These are phyloP conservation scores for Hyphodiscus sp. DNA, from an alignment of 2,329 filamentous ascomycete genomes.

Conservation along the genomic window DNA sequence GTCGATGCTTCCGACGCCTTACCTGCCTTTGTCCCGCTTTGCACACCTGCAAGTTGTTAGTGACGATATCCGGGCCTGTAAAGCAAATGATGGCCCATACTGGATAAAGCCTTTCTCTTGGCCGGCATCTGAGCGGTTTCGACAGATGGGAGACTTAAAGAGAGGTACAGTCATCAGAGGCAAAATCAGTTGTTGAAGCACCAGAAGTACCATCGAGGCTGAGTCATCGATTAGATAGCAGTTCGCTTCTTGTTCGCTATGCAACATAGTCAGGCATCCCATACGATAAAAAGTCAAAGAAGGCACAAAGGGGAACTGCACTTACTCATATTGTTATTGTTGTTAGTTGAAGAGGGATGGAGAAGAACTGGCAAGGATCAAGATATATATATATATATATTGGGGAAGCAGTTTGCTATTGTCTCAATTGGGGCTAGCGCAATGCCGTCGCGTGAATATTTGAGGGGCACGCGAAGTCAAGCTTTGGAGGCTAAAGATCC, in stretches of 20 bases:
- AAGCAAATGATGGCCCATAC: conserved; percentile 33
- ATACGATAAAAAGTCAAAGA: too few relatives aligned
- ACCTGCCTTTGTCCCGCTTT: conserved; percentile 47
- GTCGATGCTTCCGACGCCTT: conserved; percentile 53
- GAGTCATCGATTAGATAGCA: not conserved
- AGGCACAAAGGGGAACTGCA: too few relatives aligned
- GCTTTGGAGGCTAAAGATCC: not conserved
- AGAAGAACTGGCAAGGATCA: too few relatives aligned
- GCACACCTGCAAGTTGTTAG: conserved; percentile 35
- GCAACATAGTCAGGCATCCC: too few relatives aligned
- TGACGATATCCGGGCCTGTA: conserved; percentile 20
- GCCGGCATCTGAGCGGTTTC: conserved; percentile 49
- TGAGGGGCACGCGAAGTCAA: not conserved
- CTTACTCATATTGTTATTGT: too few relatives aligned
- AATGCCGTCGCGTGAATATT: not conserved
- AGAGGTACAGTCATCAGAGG: conserved; percentile 13
- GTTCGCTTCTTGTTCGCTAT: too few relatives aligned
- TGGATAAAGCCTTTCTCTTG: conserved; percentile 61
- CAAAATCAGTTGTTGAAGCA: conserved; percentile 1
- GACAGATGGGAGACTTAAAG: conserved; percentile 13
- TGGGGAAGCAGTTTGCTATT: too few relatives aligned
- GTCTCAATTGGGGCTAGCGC: too few relatives aligned
- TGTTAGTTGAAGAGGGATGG: not conserved
- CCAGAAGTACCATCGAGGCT: conserved; percentile 5
- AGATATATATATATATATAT: too few relatives aligned